Evolutionary conservation across 495 filamentous ascomycete species (phyloP), one percentile per base, ranked within the genome.

Genomic region (Chaetomidium leptoderma): DNA sequence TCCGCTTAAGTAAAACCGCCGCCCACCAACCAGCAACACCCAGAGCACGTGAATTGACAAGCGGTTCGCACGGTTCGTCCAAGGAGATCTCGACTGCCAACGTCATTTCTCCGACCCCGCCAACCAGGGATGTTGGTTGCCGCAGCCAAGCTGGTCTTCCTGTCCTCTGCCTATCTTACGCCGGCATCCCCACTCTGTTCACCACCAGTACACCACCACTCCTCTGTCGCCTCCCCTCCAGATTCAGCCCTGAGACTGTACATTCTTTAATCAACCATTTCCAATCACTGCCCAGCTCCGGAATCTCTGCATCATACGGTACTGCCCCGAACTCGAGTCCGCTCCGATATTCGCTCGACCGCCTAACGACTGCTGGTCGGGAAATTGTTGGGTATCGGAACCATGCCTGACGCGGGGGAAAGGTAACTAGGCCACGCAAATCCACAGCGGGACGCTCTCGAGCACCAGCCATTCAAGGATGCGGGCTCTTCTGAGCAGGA

Each of bases 381-480:
- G 44, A 43, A 4, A 24, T 24, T 29, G 55, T 16, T 14, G 27
- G 42, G 17, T 6, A 33, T 53, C 29, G 53, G 27, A n/a, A 60
- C 35, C 61, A 78, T 78, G 75, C 75, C 74, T 29, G 74, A 77
- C 14, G 59, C 65, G 46, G 74, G 74, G 62, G 74, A 76, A 17
- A 74, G 66, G 75, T 77, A 69, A 62, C 71, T 53, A 44, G 30
- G 9, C 23, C 27, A n/a, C 35, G 29, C 13, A 19, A 26, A 53
- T 6, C 6, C 14, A 44, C 40, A 21, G 9, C 9, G n/a, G 19
- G 17, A 26, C n/a, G 30, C 29, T 35, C 9, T 36, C 30, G 49
- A n/a, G n/a, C 46, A 42, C 17, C 19, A 40, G 13, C 14, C 19
- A 3, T n/a, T n/a, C n/a, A n/a, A 21, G 19, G 9, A 14, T 21